Conservation (phyloP, 345 rosid species). For the Camelina sativa region DNA sequence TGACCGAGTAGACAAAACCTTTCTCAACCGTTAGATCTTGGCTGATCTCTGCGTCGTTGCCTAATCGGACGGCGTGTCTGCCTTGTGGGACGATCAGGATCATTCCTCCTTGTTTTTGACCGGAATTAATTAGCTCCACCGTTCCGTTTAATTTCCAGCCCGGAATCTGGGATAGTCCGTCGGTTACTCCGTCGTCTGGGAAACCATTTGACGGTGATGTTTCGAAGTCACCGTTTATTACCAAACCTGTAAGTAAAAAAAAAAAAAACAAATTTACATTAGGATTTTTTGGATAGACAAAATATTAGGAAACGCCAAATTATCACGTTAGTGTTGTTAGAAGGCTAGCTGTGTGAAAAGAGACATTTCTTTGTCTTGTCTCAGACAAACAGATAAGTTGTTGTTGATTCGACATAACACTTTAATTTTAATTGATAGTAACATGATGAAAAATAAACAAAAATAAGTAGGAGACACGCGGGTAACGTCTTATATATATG, state of each 20-base stretch:
- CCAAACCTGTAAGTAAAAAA: slow-evolving; percentile 51
- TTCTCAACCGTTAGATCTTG: slow-evolving; percentile 88
- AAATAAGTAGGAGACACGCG: slow-evolving; percentile 10
- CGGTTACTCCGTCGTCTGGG: slow-evolving; percentile 59
- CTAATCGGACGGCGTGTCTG: slow-evolving; percentile 78
- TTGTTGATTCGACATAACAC: slow-evolving; percentile 9
- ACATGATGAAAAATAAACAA: neutral
- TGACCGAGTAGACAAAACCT: slow-evolving; percentile 76
- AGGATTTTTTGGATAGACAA: neutral
- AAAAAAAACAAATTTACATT: neutral
- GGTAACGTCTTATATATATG: slow-evolving; percentile 24
- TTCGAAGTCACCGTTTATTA: slow-evolving; percentile 84
- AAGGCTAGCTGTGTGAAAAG: slow-evolving; percentile 40
- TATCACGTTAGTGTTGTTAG: slow-evolving; percentile 6
- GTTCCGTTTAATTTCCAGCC: slow-evolving; percentile 75
- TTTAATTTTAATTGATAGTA: neutral
- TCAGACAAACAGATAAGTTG: neutral
- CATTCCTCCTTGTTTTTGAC: slow-evolving; percentile 97
- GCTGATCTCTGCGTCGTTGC: slow-evolving; percentile 94
- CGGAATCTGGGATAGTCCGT: slow-evolving; percentile 61
- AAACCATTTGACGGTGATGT: slow-evolving; percentile 68
- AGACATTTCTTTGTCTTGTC: slow-evolving; percentile 26
- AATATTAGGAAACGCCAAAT: neutral
- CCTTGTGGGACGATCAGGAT: slow-evolving; percentile 93
- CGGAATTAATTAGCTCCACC: slow-evolving; percentile 82